Conservation (phyloP, 192 early-diverging fungal species). For the Gryganskiella cystojenkinii region DNA sequence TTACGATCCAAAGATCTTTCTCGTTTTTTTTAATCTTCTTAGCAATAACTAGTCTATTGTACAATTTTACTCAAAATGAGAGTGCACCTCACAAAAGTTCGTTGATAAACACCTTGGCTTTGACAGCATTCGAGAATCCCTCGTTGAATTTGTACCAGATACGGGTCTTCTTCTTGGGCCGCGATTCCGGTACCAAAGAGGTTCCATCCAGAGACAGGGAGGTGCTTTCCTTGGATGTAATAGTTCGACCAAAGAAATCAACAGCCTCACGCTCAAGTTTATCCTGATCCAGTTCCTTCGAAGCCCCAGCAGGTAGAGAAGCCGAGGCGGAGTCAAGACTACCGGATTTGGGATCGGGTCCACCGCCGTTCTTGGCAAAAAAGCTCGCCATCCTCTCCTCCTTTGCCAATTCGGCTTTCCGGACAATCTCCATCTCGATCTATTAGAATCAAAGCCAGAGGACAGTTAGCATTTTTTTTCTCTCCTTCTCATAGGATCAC, state of each 20-base stretch:
- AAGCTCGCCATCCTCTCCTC: conserved; percentile 13
- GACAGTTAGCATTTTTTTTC: neutral
- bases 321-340: conserved; percentile 19
- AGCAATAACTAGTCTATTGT: neutral
- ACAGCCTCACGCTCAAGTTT: conserved; percentile 37
- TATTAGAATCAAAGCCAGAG: conserved; percentile 13
- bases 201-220: conserved; percentile 13
- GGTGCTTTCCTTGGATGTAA: conserved; percentile 43
- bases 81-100: neutral
- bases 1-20: too few species aligned
- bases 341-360: conserved; percentile 23
- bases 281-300: conserved; percentile 10
- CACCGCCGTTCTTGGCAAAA: conserved; percentile 30
- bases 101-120: conserved; percentile 52
- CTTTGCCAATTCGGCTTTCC: conserved; percentile 37
- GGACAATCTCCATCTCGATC: conserved; percentile 62
- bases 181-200: conserved; percentile 11
- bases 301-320: neutral
- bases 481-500: too few species aligned
- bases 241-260: conserved; percentile 89
- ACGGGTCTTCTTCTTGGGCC: conserved; percentile 30
- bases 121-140: conserved; percentile 92
- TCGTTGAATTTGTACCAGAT: conserved; percentile 86
- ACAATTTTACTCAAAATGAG: too few species aligned
- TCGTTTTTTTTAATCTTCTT: too few species aligned